Base-by-base conservation (phyloP, 2,329 filamentous ascomycete genomes). In the Phaeosphaeria sp. region DNA sequence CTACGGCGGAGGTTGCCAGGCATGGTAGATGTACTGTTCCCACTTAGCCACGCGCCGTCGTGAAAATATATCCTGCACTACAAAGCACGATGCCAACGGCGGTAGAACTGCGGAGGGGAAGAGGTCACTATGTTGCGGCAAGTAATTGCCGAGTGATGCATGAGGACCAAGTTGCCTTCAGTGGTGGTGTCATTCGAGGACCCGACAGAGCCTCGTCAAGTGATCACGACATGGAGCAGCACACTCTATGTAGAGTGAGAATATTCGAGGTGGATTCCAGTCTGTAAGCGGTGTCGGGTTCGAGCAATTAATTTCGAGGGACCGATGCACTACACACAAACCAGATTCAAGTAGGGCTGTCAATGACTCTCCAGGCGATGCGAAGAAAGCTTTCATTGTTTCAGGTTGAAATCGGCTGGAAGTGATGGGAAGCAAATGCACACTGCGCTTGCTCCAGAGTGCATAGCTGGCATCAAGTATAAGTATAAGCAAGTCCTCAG, bases 231-330 rank as follows among this genome's bases (percentile, higher is more conserved):
- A 54, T 48, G 44, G 27, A 18, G 33, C 41, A 33, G 46, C 41
- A 48, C 56, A 58, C 56, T 64, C 58, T 54, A 56, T 57, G 55
- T 54, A 66, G 55, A 65, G 57, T 60, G 54, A 46, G 42, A 46
- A 54, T 23, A 51, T 50, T 66, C 58, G 59, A 66, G 63, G 44
- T 63, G 56, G 58, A 53, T 48, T 18, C 23, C n/a, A 46, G 39
- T 59, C 66, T 58, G 60, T 60, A 61, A 67, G 59, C 61, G 64
- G 53, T 52, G 27, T 54, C 17, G 48, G 59, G 43, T 48, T 52
- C 50, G 50, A 49, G 55, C 55, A 65, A 65, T 65, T 27, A 60
- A 63, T 60, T 27, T 44, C 41, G 7, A 46, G 22, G 10, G 23
- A 11, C 13, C 22, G 43, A 36, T 20, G 33, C 23, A 33, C 18